These are phyloP conservation scores for Pythium diclinum DNA, from an alignment of 352 stramenopile species.

Conservation along the genomic window DNA sequence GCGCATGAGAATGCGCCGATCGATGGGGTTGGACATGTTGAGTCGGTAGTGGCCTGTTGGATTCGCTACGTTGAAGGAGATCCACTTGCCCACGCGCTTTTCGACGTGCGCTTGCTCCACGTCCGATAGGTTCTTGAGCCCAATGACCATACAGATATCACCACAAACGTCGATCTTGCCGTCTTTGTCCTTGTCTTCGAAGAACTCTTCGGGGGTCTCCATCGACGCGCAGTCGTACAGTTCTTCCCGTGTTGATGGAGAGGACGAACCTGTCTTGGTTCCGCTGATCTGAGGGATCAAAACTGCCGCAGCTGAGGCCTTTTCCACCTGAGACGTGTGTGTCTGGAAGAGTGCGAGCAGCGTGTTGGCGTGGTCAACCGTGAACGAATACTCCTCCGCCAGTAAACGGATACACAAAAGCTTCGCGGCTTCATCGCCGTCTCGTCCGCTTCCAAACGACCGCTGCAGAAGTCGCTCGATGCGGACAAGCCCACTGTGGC, in stretches of 20 bases:
- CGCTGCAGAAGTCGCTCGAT: conserved; percentile 38
- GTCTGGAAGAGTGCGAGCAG: conserved; percentile 58
- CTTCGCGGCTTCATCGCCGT: conserved; percentile 58
- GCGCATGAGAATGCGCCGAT: conserved; percentile 69
- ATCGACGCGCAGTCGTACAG: conserved; percentile 61
- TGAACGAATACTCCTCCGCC: conserved; percentile 62
- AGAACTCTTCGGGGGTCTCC: conserved; percentile 56
- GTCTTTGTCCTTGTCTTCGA: conserved; percentile 77
- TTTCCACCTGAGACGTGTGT: conserved; percentile 68
- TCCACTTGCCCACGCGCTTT: conserved; percentile 72
- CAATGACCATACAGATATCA: conserved; percentile 76
- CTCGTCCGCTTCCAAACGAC: conserved; percentile 41
- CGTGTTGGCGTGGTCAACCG: conserved; percentile 47
- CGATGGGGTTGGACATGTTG: conserved; percentile 67
- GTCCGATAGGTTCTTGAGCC: conserved; percentile 55
- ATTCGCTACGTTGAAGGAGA: conserved; percentile 74
- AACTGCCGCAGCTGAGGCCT: conserved; percentile 52
- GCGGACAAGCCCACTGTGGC: conserved; percentile 35
- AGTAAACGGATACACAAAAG: conserved; percentile 61
- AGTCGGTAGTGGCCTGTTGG: conserved; percentile 60
- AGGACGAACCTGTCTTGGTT: conserved; percentile 18
- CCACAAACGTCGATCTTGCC: conserved; percentile 79
- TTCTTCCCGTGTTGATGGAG: conserved; percentile 28
- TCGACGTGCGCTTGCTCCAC: conserved; percentile 71
- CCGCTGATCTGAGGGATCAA: conserved; percentile 62